Evolutionary conservation across 495 filamentous ascomycete genomes (phyloP).

Genomic region (Gamarada debralockiae): DNA sequence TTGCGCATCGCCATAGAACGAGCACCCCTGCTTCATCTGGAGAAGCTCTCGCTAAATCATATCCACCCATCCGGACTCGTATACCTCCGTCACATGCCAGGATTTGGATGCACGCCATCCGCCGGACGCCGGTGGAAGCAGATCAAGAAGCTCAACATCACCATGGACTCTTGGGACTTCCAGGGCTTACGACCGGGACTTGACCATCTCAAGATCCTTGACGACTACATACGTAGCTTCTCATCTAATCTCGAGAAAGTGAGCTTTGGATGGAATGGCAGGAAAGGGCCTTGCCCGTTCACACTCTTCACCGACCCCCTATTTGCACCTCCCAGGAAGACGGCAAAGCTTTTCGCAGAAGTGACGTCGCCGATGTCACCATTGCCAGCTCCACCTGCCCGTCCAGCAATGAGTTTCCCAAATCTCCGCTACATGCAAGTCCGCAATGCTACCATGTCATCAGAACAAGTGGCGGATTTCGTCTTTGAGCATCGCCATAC

Average conservation of each 20-base stretch:
- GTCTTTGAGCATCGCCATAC: conserved; percentile 56
- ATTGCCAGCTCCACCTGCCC: conserved; percentile 37
- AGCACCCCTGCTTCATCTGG: conserved; percentile 52
- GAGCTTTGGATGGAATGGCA: conserved; percentile 67
- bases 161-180: conserved; percentile 62
- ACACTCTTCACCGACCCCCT: conserved; percentile 57
- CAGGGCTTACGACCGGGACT: conserved; percentile 40
- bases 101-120: conserved; percentile 62
- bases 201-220: conserved; percentile 72
- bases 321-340: conserved; percentile 47
- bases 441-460: conserved; percentile 62
- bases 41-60: conserved; percentile 58
- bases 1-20: conserved; percentile 73
- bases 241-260: conserved; percentile 57
- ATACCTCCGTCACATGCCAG: conserved; percentile 63
- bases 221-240: conserved; percentile 66
- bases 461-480: conserved; percentile 60
- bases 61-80: conserved; percentile 66
- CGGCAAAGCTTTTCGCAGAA: conserved; percentile 46
- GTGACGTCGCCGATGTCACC: conserved; percentile 51
- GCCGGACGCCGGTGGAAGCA: conserved; percentile 65
- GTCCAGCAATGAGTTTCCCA: conserved; percentile 50
- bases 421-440: conserved; percentile 59
- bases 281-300: conserved; percentile 62
- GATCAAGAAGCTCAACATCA: conserved; percentile 63